Conservation (phyloP, 495 filamentous ascomycete genomes). For the Chaetomium fimeti region DNA sequence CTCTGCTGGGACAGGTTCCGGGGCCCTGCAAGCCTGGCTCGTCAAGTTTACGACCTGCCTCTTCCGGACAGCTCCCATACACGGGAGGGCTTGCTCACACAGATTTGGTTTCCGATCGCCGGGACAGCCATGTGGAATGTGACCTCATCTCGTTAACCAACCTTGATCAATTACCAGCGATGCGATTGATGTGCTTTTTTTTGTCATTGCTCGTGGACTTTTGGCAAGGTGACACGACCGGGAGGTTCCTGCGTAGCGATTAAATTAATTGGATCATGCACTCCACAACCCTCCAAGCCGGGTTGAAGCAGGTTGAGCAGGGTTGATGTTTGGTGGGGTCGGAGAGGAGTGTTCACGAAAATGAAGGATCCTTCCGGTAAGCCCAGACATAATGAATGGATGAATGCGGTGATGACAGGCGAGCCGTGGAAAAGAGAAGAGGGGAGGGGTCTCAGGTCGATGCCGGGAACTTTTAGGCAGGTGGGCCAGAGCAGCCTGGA, state of each 20-base stretch:
- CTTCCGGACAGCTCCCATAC: conserved; percentile 17
- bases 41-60: conserved; percentile 19
- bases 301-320: neutral
- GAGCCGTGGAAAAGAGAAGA: neutral
- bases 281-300: conserved; percentile 2
- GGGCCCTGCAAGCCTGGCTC: conserved; percentile 13
- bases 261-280: conserved; percentile 12
- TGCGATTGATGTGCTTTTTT: neutral
- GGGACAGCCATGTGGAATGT: conserved; percentile 12
- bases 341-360: too few species aligned
- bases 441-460: neutral
- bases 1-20: conserved; percentile 20
- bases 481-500: neutral
- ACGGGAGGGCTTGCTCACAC: neutral
- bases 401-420: too few species aligned
- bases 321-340: conserved; percentile 1
- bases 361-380: too few species aligned
- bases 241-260: neutral
- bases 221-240: neutral
- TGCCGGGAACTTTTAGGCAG: neutral
- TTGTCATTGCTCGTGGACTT: neutral
- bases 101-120: conserved; percentile 12
- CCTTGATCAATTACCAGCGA: neutral
- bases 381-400: too few species aligned
- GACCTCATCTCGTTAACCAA: conserved; percentile 3